A percentile compares a stretch with the other conserved stretches of the same genome.
These are phyloP conservation scores for Penicillium sp. DNA, from an alignment of 2,329 filamentous ascomycete genomes.

Conservation along the genomic window DNA sequence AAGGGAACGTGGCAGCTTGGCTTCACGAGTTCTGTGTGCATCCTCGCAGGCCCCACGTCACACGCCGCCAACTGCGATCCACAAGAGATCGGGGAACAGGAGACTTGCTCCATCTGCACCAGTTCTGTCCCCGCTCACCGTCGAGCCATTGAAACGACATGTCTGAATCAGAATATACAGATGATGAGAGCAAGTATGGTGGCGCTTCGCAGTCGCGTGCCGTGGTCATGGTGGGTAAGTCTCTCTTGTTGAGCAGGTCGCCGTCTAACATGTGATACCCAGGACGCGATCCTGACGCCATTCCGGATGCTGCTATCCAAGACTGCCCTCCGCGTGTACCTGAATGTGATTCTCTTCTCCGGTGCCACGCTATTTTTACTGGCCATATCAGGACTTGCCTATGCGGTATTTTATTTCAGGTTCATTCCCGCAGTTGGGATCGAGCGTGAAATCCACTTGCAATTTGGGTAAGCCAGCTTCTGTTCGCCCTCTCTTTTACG, in stretches of 20 bases:
- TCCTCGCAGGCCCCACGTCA: background rate
- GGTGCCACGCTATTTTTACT: slow-evolving; percentile 51
- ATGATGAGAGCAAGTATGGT: slow-evolving; percentile 19
- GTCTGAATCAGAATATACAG: slow-evolving; percentile 19
- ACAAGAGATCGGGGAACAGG: background rate
- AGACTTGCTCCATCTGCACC: background rate
- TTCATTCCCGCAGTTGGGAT: slow-evolving; percentile 63
- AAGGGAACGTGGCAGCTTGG: no score
- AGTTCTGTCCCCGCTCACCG: no score
- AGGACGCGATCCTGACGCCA: slow-evolving; percentile 52
- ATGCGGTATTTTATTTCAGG: slow-evolving; percentile 61
- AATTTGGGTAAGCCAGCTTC: slow-evolving; percentile 50
- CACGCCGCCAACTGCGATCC: background rate
- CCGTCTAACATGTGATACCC: slow-evolving; percentile 15
- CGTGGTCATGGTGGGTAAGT: slow-evolving; percentile 11
- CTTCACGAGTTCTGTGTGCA: no score
- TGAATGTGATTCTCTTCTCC: slow-evolving; percentile 53
- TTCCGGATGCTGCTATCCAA: slow-evolving; percentile 54
- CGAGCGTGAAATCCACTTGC: slow-evolving; percentile 57
- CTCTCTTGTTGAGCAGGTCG: background rate
- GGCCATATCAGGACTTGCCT: slow-evolving; percentile 54
- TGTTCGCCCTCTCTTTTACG: no score
- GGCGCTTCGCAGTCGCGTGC: slow-evolving; percentile 7
- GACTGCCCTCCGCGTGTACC: slow-evolving; percentile 57
- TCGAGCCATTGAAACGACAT: slow-evolving; percentile 4